Conservation (phyloP, 148 eudicot genomes). For the Camellia sinensis region DNA sequence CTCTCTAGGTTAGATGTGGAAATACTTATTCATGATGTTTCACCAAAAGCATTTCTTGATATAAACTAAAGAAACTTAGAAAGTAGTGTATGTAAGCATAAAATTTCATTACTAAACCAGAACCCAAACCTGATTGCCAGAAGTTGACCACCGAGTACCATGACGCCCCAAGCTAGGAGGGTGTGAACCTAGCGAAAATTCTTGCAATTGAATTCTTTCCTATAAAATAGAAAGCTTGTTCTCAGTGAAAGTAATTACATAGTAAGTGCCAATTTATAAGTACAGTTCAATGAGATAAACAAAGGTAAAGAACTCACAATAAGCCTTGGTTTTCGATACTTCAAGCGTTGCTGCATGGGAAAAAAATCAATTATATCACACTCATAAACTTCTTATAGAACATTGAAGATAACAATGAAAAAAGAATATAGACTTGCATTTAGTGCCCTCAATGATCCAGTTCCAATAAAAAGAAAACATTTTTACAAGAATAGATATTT, state of each 20-base stretch:
- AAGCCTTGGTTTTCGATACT: constrained; percentile 72
- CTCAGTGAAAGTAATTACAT: background rate
- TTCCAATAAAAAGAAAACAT: background rate
- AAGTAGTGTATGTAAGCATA: background rate
- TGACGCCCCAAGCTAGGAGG: constrained; percentile 83
- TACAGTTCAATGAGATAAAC: background rate
- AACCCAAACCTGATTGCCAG: constrained; percentile 63
- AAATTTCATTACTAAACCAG: constrained; percentile 1
- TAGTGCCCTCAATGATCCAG: background rate
- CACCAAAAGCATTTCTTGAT: background rate
- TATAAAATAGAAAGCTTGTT: constrained; percentile 23
- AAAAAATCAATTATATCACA: constrained; percentile 6
- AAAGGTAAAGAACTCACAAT: constrained; percentile 53
- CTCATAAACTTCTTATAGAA: background rate
- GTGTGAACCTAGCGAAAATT: constrained; percentile 77
- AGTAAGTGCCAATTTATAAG: background rate
- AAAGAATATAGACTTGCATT: background rate
- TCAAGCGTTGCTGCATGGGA: constrained; percentile 77
- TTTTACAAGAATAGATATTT: background rate
- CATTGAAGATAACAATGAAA: background rate
- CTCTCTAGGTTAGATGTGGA: background rate
- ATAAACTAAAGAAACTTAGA: background rate
- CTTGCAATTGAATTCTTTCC: constrained; percentile 91
- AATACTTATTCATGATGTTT: background rate
- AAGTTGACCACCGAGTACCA: constrained; percentile 83